A percentile compares a stretch with the other conserved stretches of the same genome.
Conservation (phyloP, 2,329 filamentous ascomycete species). For the Colletotrichum truncatum region DNA sequence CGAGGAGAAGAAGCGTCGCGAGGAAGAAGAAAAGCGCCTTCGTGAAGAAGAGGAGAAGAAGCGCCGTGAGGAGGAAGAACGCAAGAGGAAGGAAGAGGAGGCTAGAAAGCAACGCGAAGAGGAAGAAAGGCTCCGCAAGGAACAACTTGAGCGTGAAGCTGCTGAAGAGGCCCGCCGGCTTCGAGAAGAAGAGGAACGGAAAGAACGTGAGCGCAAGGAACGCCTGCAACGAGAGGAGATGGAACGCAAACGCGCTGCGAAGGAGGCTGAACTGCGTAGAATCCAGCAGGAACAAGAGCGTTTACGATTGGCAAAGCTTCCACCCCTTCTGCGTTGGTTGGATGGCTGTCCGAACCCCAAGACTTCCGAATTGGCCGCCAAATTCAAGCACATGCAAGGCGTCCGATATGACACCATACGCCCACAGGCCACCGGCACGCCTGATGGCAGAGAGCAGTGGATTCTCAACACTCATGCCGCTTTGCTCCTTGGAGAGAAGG, state of each 20-base stretch:
- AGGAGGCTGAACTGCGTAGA: conserved; percentile 61
- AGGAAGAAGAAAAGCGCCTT: conserved; percentile 39
- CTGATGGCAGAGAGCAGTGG: conserved; percentile 72
- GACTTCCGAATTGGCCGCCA: conserved; percentile 57
- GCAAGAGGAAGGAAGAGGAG: conserved; percentile 47
- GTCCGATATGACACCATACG: conserved; percentile 72
- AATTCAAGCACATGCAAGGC: conserved; percentile 66
- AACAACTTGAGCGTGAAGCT: conserved; percentile 57
- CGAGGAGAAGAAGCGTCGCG: conserved; percentile 39
- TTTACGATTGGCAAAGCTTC: conserved; percentile 62
- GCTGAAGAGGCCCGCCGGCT: conserved; percentile 58
- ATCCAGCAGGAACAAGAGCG: conserved; percentile 64
- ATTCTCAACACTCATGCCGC: conserved; percentile 72
- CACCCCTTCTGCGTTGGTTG: conserved; percentile 70
- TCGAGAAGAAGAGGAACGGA: conserved; percentile 61
- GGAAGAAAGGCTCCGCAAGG: conserved; percentile 54
- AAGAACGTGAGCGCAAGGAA: conserved; percentile 58
- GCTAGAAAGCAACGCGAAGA: conserved; percentile 51
- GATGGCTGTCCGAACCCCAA: conserved; percentile 62
- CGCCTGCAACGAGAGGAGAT: conserved; percentile 53
- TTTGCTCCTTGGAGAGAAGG: conserved; percentile 71
- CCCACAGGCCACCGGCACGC: conserved; percentile 58
- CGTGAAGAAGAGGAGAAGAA: conserved; percentile 49
- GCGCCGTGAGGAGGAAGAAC: conserved; percentile 47
- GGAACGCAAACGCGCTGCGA: conserved; percentile 58